Conservation (phyloP, 106 monocot species). For the Dendrobium chrysotoxum region DNA sequence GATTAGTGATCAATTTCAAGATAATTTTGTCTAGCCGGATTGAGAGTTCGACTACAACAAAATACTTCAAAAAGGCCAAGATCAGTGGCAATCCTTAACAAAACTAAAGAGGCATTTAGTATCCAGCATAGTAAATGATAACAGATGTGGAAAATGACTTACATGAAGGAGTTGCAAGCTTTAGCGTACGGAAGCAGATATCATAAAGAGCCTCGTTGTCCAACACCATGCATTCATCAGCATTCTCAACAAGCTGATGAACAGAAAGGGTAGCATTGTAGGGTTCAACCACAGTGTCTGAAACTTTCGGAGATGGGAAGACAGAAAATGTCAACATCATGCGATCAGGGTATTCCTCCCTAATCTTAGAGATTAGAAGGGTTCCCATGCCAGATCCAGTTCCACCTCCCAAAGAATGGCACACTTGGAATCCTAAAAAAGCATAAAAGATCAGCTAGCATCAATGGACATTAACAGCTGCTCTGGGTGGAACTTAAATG, state of each 20-base stretch:
- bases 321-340: slow-evolving; percentile 59
- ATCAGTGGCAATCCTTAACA: not conserved
- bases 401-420: slow-evolving; percentile 55
- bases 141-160: not conserved
- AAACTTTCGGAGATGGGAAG: slow-evolving; percentile 55
- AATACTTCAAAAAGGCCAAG: no score
- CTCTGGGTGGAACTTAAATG: no score
- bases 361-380: slow-evolving; percentile 44
- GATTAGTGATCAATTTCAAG: no score
- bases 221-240: slow-evolving; percentile 52
- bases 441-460: no score
- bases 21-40: no score
- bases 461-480: not conserved
- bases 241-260: slow-evolving; percentile 49
- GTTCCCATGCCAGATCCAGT: slow-evolving; percentile 57
- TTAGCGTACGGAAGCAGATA: slow-evolving; percentile 52
- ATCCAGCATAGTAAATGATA: not conserved
- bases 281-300: slow-evolving; percentile 48
- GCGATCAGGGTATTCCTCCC: slow-evolving; percentile 42
- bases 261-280: slow-evolving; percentile 50
- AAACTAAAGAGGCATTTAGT: not conserved
- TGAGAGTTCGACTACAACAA: no score
- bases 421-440: slow-evolving; percentile 43
- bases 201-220: slow-evolving; percentile 50
- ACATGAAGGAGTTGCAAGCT: slow-evolving; percentile 43